Percentiles rank a stretch among this genome's conserved stretches.
Conservation (phyloP, 2,329 filamentous ascomycete species). For the Neopestalotiopsis clavispora region DNA sequence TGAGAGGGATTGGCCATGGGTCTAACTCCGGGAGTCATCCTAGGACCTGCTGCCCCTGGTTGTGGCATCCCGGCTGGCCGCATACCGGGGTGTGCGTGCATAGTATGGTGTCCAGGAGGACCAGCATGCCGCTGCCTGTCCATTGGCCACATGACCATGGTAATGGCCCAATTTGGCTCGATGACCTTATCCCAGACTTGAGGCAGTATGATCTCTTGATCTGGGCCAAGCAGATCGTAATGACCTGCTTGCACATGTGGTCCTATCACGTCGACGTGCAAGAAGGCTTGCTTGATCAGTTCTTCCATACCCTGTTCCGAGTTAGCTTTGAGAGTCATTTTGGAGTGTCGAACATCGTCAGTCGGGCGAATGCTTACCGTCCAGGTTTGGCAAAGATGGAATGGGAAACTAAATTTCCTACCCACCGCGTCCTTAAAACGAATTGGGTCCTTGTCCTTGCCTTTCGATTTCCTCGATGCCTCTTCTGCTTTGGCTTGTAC, state of each 20-base stretch:
- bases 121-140: slow-evolving; percentile 35
- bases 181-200: slow-evolving; percentile 82
- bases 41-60: not conserved
- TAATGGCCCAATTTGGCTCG: slow-evolving; percentile 76
- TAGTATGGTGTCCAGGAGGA: slow-evolving; percentile 19
- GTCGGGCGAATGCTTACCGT: slow-evolving; percentile 58
- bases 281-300: slow-evolving; percentile 82
- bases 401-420: slow-evolving; percentile 91
- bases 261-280: slow-evolving; percentile 77
- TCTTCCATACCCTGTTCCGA: slow-evolving; percentile 77
- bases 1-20: not conserved
- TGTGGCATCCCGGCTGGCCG: not conserved
- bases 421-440: slow-evolving; percentile 92
- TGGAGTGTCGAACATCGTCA: slow-evolving; percentile 24
- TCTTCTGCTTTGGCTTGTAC: slow-evolving; percentile 51
- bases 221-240: slow-evolving; percentile 79
- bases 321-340: slow-evolving; percentile 19
- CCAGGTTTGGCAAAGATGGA: slow-evolving; percentile 84
- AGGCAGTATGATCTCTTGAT: slow-evolving; percentile 82
- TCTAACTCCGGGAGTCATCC: not conserved
- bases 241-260: slow-evolving; percentile 78
- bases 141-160: slow-evolving; percentile 69
- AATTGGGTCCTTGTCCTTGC: slow-evolving; percentile 74
- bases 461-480: slow-evolving; percentile 49
- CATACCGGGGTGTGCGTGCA: not conserved